Conservation (phyloP, 306 rosid species). For the Sechiopsis laciniata region DNA sequence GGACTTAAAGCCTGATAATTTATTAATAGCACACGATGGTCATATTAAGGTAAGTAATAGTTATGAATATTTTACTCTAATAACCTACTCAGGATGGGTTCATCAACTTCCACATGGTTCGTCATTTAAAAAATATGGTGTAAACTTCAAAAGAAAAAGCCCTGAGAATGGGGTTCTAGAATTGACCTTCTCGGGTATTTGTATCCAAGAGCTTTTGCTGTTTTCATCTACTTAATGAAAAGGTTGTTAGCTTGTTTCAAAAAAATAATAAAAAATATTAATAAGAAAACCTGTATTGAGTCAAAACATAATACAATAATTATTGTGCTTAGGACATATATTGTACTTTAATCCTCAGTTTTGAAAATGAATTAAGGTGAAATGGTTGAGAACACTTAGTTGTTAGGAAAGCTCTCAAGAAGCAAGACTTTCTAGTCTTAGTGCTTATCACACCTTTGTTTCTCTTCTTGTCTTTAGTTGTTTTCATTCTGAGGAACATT, state of each 20-base stretch:
- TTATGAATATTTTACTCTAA: not conserved
- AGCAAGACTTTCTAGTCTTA: not conserved
- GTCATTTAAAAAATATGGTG: not conserved
- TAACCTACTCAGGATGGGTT: not conserved
- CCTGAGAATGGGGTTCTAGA: not conserved
- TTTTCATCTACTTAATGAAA: too few species aligned
- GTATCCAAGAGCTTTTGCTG: too few species aligned
- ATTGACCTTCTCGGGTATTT: too few species aligned
- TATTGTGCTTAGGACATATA: not conserved
- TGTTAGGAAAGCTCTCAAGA: too few species aligned
- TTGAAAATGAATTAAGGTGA: not conserved
- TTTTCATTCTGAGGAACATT: not conserved
- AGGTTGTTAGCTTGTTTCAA: too few species aligned
- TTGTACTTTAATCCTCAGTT: not conserved
- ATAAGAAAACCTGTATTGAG: too few species aligned
- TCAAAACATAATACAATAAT: too few species aligned
- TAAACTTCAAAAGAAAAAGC: not conserved
- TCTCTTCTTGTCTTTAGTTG: too few species aligned
- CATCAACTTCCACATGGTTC: not conserved
- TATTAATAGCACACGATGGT: conserved; percentile 95
- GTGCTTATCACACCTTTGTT: too few species aligned
- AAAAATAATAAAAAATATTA: too few species aligned
- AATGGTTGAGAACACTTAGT: not conserved
- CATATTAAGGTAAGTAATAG: conserved; percentile 75
- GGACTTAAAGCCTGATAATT: conserved; percentile 95